Percentiles rank a stretch among this genome's conserved stretches.
Conservation (phyloP, 345 rosid genomes). For the Fremontodendron californicum region DNA sequence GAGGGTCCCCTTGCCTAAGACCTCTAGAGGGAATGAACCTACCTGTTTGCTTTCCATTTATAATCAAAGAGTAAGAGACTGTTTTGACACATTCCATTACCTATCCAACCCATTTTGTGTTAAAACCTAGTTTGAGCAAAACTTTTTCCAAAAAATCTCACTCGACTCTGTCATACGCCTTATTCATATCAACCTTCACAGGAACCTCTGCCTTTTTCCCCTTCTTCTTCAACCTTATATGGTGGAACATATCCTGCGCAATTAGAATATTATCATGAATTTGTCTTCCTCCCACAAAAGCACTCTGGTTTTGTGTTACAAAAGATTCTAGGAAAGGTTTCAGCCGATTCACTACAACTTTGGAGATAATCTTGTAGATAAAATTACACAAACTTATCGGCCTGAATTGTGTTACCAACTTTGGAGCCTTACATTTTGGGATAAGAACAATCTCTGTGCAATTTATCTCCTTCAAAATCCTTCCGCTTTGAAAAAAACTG, state of each 20-base stretch:
- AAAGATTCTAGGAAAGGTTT: not conserved
- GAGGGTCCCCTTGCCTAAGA: not conserved
- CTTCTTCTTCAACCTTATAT: not conserved
- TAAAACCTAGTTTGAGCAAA: not conserved
- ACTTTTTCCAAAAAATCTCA: not conserved
- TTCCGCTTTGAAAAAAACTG: too few relatives aligned
- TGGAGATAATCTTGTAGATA: too few relatives aligned
- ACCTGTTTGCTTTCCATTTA: not conserved
- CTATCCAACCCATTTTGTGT: not conserved
- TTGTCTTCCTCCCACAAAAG: not conserved
- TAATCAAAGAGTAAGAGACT: not conserved
- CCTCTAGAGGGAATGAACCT: not conserved
- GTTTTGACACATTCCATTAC: not conserved
- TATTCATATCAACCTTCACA: not conserved
- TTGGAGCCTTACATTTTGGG: too few relatives aligned
- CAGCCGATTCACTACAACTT: too few relatives aligned
- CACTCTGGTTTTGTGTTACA: not conserved
- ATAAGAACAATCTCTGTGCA: too few relatives aligned
- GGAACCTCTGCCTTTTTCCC: not conserved
- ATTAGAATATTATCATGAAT: not conserved
- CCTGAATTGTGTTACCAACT: too few relatives aligned
- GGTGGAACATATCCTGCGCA: not conserved
- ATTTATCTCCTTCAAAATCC: too few relatives aligned
- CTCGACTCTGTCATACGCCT: not conserved
- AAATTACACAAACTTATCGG: too few relatives aligned